Percentiles rank a stretch among this genome's conserved stretches.
phyloP scores from a whole-genome alignment of 306 rosid species.

The Vigna angularis region DNA sequence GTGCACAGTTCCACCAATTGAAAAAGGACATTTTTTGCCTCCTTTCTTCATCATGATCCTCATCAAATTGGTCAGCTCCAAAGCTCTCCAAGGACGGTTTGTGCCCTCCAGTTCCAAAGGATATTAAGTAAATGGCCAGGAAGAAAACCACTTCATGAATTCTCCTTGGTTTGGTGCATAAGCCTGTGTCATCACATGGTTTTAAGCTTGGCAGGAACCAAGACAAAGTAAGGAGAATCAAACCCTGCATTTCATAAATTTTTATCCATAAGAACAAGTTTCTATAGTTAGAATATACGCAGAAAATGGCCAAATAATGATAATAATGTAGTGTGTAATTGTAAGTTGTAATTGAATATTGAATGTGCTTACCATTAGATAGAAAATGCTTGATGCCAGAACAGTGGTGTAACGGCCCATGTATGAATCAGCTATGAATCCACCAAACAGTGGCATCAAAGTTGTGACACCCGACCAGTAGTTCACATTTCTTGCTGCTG shows the following conservation, averaged over 20 bases:
- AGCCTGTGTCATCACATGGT: slow-evolving; percentile 54
- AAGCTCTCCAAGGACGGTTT: slow-evolving; percentile 92
- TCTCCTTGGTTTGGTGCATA: slow-evolving; percentile 66
- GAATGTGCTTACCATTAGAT: slow-evolving; percentile 65
- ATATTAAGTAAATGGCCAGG: slow-evolving; percentile 75
- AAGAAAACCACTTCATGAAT: slow-evolving; percentile 79
- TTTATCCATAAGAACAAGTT: neutral
- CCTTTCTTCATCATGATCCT: slow-evolving; percentile 68
- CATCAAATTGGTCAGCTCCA: slow-evolving; percentile 97
- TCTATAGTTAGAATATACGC: neutral
- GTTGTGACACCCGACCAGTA: slow-evolving; percentile 94
- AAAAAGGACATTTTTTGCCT: slow-evolving; percentile 89
- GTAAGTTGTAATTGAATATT: neutral
- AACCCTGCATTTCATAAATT: slow-evolving; percentile 63
- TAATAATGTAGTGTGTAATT: neutral
- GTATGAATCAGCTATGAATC: slow-evolving; percentile 93
- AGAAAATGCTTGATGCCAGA: slow-evolving; percentile 61
- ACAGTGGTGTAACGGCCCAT: slow-evolving; percentile 86
- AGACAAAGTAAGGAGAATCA: slow-evolving; percentile 73
- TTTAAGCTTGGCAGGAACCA: slow-evolving; percentile 77
- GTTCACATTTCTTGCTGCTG: slow-evolving; percentile 87
- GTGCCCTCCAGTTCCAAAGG: slow-evolving; percentile 91
- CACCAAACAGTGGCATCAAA: slow-evolving; percentile 82
- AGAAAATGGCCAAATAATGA: neutral
- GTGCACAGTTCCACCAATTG: slow-evolving; percentile 94